A percentile compares a stretch with the other conserved stretches of the same genome.
phyloP scores from a whole-genome alignment of 1,284 basidiomycete genomes.

The Moniliophthora roreri region DNA sequence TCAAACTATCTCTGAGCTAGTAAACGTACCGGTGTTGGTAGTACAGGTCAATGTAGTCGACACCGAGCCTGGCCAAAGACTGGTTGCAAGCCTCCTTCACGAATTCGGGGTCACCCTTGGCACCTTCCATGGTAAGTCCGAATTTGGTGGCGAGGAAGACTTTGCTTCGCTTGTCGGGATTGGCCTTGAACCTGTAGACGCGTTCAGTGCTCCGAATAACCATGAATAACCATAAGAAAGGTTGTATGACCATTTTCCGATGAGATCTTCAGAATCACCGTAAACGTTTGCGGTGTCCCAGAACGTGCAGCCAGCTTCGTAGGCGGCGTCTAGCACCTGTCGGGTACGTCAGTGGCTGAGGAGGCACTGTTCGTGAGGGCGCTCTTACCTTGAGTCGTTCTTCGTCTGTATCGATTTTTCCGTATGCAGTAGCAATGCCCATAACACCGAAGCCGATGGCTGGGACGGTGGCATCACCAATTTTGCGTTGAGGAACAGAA shows the following conservation, averaged over 20 bases:
- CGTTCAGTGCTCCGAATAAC: no score
- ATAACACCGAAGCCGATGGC: slow-evolving; percentile 36
- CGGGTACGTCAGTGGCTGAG: not conserved
- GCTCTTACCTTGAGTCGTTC: slow-evolving; percentile 31
- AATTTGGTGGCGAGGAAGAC: slow-evolving; percentile 39
- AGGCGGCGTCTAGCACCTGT: slow-evolving; percentile 8
- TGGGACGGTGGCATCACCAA: slow-evolving; percentile 21
- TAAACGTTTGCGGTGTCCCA: slow-evolving; percentile 10
- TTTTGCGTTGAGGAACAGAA: not conserved
- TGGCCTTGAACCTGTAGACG: slow-evolving; percentile 21
- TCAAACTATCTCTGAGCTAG: not conserved
- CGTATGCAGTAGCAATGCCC: slow-evolving; percentile 33
- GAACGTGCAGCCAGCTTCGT: not conserved
- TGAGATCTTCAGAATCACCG: slow-evolving; percentile 11
- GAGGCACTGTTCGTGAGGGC: not conserved
- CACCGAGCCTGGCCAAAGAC: slow-evolving; percentile 34
- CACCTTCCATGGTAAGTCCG: slow-evolving; percentile 15
- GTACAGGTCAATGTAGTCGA: slow-evolving; percentile 33
- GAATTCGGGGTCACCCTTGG: slow-evolving; percentile 21
- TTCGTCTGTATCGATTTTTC: slow-evolving; percentile 28
- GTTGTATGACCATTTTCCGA: slow-evolving; percentile 9
- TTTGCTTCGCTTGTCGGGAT: slow-evolving; percentile 27
- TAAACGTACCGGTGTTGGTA: slow-evolving; percentile 25
- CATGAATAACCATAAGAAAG: not conserved
- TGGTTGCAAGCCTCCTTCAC: slow-evolving; percentile 28